phyloP scores from a whole-genome alignment of 73 alveolate genomes.

The Paramecium caudatum region DNA sequence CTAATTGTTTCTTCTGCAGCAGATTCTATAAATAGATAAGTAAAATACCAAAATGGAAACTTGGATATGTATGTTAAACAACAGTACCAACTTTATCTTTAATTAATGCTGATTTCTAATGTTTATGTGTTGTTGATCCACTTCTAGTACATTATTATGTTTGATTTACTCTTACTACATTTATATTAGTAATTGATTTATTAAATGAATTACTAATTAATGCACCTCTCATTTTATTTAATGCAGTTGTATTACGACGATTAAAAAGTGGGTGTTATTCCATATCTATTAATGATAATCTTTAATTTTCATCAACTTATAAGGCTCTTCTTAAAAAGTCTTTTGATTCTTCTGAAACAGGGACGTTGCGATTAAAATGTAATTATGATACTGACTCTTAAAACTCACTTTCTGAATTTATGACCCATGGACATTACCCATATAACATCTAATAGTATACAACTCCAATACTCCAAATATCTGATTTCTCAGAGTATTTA shows the following conservation, averaged over 20 bases:
- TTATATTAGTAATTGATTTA: constrained; percentile 30
- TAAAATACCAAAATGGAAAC: constrained; percentile 40
- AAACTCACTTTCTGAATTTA: constrained; percentile 40
- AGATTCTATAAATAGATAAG: not conserved
- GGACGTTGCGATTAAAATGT: constrained; percentile 30
- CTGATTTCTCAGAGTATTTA: constrained; percentile 47
- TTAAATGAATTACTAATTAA: constrained; percentile 41
- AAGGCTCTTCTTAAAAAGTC: constrained; percentile 57
- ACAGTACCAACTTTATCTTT: not conserved
- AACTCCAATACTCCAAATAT: constrained; percentile 56
- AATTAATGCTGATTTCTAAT: not conserved
- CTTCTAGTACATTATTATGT: not conserved
- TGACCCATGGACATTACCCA: constrained; percentile 71
- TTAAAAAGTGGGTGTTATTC: constrained; percentile 33
- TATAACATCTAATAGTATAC: constrained; percentile 49
- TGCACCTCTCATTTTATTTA: constrained; percentile 19
- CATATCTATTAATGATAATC: not conserved
- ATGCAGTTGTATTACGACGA: constrained; percentile 38
- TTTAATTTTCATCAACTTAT: constrained; percentile 20
- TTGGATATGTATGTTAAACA: not conserved
- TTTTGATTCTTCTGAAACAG: constrained; percentile 59
- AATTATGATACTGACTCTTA: constrained; percentile 46
- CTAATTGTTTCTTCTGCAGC: not conserved
- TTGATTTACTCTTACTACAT: constrained; percentile 12
- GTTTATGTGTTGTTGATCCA: constrained; percentile 60